These are phyloP conservation scores for Lenwebbia sp. DNA, from an alignment of 345 rosid genomes.

Conservation along the genomic window DNA sequence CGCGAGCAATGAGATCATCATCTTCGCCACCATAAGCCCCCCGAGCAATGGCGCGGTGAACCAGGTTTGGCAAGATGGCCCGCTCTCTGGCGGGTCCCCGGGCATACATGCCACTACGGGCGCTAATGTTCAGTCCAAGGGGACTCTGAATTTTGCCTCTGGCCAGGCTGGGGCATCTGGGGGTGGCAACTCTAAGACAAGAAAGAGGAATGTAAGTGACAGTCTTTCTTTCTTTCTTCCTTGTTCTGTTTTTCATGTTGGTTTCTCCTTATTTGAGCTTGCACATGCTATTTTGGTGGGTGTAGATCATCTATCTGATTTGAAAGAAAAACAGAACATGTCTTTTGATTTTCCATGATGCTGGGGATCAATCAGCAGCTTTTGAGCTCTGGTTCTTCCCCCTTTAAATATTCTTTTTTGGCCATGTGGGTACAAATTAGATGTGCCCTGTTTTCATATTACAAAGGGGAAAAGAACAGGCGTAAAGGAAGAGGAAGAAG, in stretches of 20 bases:
- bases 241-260: not conserved
- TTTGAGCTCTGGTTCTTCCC: not conserved
- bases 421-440: not conserved
- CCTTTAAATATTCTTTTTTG: not conserved
- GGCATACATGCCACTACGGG: slow-evolving; percentile 36
- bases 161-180: slow-evolving; percentile 24
- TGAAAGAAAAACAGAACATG: not conserved
- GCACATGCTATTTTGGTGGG: not conserved
- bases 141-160: slow-evolving; percentile 52
- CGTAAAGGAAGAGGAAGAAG: not conserved
- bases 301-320: not conserved
- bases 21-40: slow-evolving; percentile 51
- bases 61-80: slow-evolving; percentile 86
- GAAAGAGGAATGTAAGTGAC: slow-evolving; percentile 51
- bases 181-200: slow-evolving; percentile 31
- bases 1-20: slow-evolving; percentile 46
- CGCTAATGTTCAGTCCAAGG: slow-evolving; percentile 43
- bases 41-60: slow-evolving; percentile 30
- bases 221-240: not conserved
- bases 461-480: not conserved
- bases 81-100: slow-evolving; percentile 33
- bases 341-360: not conserved
- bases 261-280: not conserved
- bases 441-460: not conserved
- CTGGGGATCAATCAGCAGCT: not conserved